Evolutionary conservation across 495 filamentous ascomycete species (phyloP).

Genomic region (Bombardia bombarda): DNA sequence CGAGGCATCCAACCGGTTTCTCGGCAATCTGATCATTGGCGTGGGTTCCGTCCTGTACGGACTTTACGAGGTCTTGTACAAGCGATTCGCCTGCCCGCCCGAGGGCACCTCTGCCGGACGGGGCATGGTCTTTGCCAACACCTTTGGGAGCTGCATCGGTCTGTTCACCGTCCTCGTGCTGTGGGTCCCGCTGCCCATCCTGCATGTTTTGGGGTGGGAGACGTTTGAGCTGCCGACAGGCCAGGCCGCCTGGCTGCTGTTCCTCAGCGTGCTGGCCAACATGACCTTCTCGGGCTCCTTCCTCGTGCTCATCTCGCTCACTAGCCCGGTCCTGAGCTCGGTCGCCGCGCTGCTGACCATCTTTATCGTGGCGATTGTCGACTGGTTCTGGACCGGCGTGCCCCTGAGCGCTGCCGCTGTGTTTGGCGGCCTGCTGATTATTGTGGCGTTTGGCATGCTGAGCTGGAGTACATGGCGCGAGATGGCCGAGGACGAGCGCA

Average conservation of each 20-base stretch:
- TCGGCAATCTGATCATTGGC: slow-evolving; percentile 89
- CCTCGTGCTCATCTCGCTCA: slow-evolving; percentile 83
- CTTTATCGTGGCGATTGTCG: slow-evolving; percentile 86
- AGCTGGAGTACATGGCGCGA: slow-evolving; percentile 89
- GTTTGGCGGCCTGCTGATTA: slow-evolving; percentile 76
- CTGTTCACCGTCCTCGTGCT: slow-evolving; percentile 74
- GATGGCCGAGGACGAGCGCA: slow-evolving; percentile 73
- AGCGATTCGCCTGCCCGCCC: slow-evolving; percentile 83
- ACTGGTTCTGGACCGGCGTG: slow-evolving; percentile 75
- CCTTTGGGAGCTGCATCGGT: slow-evolving; percentile 81
- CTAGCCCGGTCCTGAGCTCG: slow-evolving; percentile 81
- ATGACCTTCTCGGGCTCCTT: slow-evolving; percentile 89
- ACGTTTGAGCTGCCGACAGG: slow-evolving; percentile 73
- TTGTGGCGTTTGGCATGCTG: slow-evolving; percentile 73
- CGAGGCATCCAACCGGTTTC: slow-evolving; percentile 48
- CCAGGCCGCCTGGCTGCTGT: slow-evolving; percentile 67
- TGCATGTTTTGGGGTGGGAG: slow-evolving; percentile 73
- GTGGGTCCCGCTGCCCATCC: slow-evolving; percentile 84
- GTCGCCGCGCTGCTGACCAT: slow-evolving; percentile 93
- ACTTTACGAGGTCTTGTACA: slow-evolving; percentile 95
- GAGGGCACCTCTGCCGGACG: slow-evolving; percentile 73
- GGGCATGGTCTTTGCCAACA: slow-evolving; percentile 88
- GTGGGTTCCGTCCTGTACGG: slow-evolving; percentile 91
- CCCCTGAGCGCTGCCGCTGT: slow-evolving; percentile 68
- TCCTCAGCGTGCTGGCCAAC: slow-evolving; percentile 76